These are phyloP conservation scores for Chenopodium suecicum DNA, from an alignment of 148 eudicot genomes.

Conservation along the genomic window DNA sequence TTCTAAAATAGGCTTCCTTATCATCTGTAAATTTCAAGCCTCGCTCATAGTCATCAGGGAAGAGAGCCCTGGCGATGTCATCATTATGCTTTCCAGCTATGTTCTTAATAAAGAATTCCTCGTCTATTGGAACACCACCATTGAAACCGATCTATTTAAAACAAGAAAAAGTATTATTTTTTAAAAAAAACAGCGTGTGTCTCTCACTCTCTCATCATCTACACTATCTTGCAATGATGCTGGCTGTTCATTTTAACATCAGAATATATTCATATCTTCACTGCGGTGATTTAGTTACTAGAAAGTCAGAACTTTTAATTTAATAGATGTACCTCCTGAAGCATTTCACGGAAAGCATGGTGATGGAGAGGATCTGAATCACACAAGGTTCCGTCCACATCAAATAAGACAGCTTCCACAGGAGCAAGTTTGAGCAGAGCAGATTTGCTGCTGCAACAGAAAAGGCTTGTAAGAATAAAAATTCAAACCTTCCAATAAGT, in stretches of 20 bases:
- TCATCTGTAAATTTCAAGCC: slow-evolving; percentile 68
- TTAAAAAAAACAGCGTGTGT: background rate
- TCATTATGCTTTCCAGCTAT: slow-evolving; percentile 87
- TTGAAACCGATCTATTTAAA: slow-evolving; percentile 76
- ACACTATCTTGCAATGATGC: background rate
- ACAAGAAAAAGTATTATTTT: slow-evolving; percentile 8
- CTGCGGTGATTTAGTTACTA: background rate
- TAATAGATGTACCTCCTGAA: slow-evolving; percentile 52
- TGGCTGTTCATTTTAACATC: slow-evolving; percentile 12
- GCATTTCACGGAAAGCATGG: slow-evolving; percentile 79
- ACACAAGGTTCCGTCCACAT: slow-evolving; percentile 91
- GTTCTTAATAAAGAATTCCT: slow-evolving; percentile 65
- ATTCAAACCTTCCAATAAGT: background rate
- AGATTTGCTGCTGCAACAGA: slow-evolving; percentile 38
- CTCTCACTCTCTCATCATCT: background rate
- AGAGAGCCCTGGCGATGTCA: slow-evolving; percentile 70
- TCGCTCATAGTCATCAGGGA: slow-evolving; percentile 72
- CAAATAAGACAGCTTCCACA: slow-evolving; percentile 75
- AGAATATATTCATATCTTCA: background rate
- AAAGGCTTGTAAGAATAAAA: background rate
- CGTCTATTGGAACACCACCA: slow-evolving; percentile 71
- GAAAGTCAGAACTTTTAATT: background rate
- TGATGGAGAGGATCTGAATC: slow-evolving; percentile 91
- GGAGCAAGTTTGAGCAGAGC: slow-evolving; percentile 72
- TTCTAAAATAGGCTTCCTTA: slow-evolving; percentile 80